phyloP scores from a whole-genome alignment of 768 basidiomycete species.

The Amanita pseudoporphyria region DNA sequence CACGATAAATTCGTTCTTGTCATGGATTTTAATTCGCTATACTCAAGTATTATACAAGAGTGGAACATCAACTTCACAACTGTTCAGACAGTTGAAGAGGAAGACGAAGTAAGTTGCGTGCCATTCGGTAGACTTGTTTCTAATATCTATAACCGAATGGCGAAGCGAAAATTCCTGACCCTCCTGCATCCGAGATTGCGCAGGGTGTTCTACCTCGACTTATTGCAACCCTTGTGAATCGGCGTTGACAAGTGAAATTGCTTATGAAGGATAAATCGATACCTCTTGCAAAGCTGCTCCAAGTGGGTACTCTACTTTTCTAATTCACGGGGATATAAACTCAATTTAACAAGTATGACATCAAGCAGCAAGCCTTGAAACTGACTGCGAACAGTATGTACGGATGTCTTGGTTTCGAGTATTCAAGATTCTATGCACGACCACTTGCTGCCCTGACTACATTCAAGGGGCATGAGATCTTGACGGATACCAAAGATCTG shows the following conservation, averaged over 20 bases:
- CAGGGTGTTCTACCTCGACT: conserved; percentile 95
- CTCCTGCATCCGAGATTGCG: conserved; percentile 56
- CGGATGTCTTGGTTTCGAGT: conserved; percentile 96
- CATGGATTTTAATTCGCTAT: conserved; percentile 99
- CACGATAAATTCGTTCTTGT: conserved; percentile 97
- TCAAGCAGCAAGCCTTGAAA: conserved; percentile 95
- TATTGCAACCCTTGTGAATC: conserved; percentile 90
- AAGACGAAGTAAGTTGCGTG: conserved; percentile 36
- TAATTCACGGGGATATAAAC: not conserved
- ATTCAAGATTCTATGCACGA: conserved; percentile 92
- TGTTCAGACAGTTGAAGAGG: conserved; percentile 56
- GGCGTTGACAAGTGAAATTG: conserved; percentile 83
- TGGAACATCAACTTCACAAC: conserved; percentile 99
- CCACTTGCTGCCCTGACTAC: conserved; percentile 95
- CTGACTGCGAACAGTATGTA: conserved; percentile 99
- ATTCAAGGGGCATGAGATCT: conserved; percentile 94
- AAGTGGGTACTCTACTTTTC: conserved; percentile 39
- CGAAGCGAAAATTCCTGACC: conserved; percentile 86
- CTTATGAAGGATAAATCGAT: conserved; percentile 86
- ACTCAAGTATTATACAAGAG: conserved; percentile 99
- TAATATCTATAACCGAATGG: conserved; percentile 25
- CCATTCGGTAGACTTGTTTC: not conserved
- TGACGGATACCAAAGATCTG: conserved; percentile 87
- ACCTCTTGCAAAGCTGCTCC: conserved; percentile 66
- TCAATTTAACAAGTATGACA: conserved; percentile 62